These are phyloP conservation scores for Tolypocladium guangdongense DNA, from an alignment of 2,329 filamentous ascomycete species.

Conservation along the genomic window DNA sequence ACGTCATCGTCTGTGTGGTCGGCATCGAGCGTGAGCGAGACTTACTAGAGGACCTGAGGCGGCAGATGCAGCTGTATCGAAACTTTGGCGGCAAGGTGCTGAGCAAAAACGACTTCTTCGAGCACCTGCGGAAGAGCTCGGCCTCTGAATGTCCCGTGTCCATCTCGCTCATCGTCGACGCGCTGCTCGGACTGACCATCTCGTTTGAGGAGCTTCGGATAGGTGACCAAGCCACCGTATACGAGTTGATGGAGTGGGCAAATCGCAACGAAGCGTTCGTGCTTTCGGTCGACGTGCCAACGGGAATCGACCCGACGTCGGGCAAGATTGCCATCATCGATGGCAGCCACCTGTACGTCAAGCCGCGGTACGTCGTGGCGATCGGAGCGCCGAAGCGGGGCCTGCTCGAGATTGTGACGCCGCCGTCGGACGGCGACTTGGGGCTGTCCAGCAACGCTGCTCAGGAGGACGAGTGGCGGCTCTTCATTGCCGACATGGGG, in stretches of 20 bases:
- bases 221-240: slow-evolving; percentile 71
- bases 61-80: slow-evolving; percentile 74
- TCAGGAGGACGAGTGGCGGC: slow-evolving; percentile 56
- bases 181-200: slow-evolving; percentile 73
- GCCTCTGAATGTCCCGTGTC: slow-evolving; percentile 33
- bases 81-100: slow-evolving; percentile 69
- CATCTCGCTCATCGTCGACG: slow-evolving; percentile 78
- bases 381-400: slow-evolving; percentile 83
- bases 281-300: slow-evolving; percentile 82
- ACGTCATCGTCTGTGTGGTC: slow-evolving; percentile 73
- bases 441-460: slow-evolving; percentile 16
- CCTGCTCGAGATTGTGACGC: slow-evolving; percentile 63
- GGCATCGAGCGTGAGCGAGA: slow-evolving; percentile 76
- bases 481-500: slow-evolving; percentile 81
- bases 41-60: slow-evolving; percentile 66
- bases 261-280: slow-evolving; percentile 78
- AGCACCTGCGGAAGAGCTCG: slow-evolving; percentile 40
- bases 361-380: slow-evolving; percentile 71
- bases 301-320: slow-evolving; percentile 71
- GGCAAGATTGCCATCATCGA: slow-evolving; percentile 59
- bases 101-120: slow-evolving; percentile 49
- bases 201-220: slow-evolving; percentile 81
- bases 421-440: slow-evolving; percentile 28
- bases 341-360: slow-evolving; percentile 67
- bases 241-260: slow-evolving; percentile 87